Conservation (phyloP, 306 rosid genomes). For the Mimosa pudica region DNA sequence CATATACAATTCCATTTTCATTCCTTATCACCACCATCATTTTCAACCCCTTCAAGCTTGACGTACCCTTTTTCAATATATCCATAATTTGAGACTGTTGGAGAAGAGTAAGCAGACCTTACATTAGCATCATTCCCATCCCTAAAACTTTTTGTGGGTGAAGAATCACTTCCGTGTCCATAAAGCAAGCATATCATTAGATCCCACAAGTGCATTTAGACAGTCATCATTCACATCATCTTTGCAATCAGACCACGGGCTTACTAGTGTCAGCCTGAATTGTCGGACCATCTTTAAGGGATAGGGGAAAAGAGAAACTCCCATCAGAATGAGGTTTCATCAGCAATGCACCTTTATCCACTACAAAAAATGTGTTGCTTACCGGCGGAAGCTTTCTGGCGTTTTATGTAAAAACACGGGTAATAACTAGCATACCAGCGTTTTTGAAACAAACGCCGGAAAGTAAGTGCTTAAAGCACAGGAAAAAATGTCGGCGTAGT, state of each 20-base stretch:
- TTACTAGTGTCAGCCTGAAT: slow-evolving; percentile 58
- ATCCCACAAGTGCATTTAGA: slow-evolving; percentile 49
- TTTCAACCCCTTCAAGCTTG: slow-evolving; percentile 67
- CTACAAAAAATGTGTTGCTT: no score
- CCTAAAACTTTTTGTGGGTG: slow-evolving; percentile 64
- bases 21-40: slow-evolving; percentile 53
- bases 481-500: no score
- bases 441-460: no score
- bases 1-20: no score
- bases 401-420: no score
- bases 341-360: slow-evolving; percentile 41
- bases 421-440: no score
- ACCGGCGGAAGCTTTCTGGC: no score
- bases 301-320: slow-evolving; percentile 78
- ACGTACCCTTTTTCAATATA: slow-evolving; percentile 67
- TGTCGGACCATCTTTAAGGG: slow-evolving; percentile 55
- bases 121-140: slow-evolving; percentile 60
- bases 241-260: slow-evolving; percentile 63
- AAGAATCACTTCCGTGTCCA: slow-evolving; percentile 74
- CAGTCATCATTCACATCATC: slow-evolving; percentile 62
- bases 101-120: slow-evolving; percentile 65
- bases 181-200: slow-evolving; percentile 57
- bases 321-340: slow-evolving; percentile 58
- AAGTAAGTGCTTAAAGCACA: no score
- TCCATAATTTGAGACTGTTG: slow-evolving; percentile 75